Evolutionary conservation across 768 basidiomycete species (phyloP).

Genomic region (Tulasnella sp.): DNA sequence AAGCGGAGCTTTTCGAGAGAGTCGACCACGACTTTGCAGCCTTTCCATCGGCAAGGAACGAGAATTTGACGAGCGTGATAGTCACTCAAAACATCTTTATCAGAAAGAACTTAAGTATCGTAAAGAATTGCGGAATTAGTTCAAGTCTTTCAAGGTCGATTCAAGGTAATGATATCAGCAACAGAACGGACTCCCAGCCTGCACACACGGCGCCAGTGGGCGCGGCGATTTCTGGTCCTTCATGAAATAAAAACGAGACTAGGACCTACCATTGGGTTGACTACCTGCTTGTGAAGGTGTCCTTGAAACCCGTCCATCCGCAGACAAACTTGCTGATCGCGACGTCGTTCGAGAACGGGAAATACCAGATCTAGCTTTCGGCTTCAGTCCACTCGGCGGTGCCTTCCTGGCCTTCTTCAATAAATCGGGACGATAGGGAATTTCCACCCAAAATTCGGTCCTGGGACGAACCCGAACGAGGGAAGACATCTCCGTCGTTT

Average conservation of each 20-base stretch:
- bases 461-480: background rate
- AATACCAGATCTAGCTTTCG: background rate
- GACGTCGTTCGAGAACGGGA: background rate
- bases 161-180: background rate
- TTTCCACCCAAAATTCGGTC: constrained; percentile 4
- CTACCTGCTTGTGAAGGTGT: background rate
- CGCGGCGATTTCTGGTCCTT: background rate
- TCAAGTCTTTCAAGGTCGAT: background rate
- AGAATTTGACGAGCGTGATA: background rate
- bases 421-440: constrained; percentile 9
- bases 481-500: background rate
- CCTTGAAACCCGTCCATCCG: background rate
- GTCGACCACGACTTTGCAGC: constrained; percentile 9
- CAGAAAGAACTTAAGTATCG: background rate
- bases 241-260: background rate
- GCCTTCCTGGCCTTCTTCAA: background rate
- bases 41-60: constrained; percentile 5
- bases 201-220: background rate
- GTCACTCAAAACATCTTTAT: background rate
- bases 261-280: background rate
- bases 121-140: background rate
- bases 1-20: background rate
- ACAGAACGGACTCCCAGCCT: background rate
- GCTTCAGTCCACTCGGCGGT: background rate
- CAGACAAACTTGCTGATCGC: background rate